Evolutionary conservation across 208 protist species (phyloP), one percentile per base, ranked within the genome.

Genomic region (Naegleria gruberi): DNA sequence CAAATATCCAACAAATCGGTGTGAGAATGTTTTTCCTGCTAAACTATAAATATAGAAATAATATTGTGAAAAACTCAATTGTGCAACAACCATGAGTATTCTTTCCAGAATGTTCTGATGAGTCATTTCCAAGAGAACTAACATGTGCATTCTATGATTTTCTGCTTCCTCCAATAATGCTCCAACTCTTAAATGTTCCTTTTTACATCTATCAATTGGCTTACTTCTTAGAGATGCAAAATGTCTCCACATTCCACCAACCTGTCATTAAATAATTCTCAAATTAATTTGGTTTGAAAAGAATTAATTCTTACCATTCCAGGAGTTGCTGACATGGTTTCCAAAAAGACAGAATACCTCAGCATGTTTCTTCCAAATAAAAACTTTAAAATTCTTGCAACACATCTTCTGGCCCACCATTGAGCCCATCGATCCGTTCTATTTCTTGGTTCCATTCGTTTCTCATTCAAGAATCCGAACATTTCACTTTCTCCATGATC

Each of bases 91-190:
- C 19, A 97, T 93, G 6, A 89, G 46, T 1, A 86, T 15, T 45
- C 93, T 91, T 86, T 95, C 91, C 45, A 95, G 12, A 40, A 92
- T 26, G 42, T 91, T 88, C 23, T 94, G 93, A 47, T 95, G 51
- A 26, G 85, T 91, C 26, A 94, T 46, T 85, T 93, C 42, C 90
- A 97, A 92, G 57, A 91, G 97, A 15, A 93, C 94, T 81, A 98
- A 91, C 26, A 98, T 90, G 90, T 98, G 97, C 96, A 98, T 98
- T 87, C 97, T 93, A 91, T 98, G 96, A 92, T 98, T 98, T 92
- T 98, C 97, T 30, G 97, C 97, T 90, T 98, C 96, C 74, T 97
- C 94, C 0, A 97, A 92, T 12, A 98, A 94, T 0, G 95, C 96
- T 90, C 96, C 92, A 91, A 98, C 97, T 96, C 96, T 97, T 30